These are phyloP conservation scores for Pythium myriotylum DNA, from an alignment of 352 stramenopile species.

Conservation along the genomic window DNA sequence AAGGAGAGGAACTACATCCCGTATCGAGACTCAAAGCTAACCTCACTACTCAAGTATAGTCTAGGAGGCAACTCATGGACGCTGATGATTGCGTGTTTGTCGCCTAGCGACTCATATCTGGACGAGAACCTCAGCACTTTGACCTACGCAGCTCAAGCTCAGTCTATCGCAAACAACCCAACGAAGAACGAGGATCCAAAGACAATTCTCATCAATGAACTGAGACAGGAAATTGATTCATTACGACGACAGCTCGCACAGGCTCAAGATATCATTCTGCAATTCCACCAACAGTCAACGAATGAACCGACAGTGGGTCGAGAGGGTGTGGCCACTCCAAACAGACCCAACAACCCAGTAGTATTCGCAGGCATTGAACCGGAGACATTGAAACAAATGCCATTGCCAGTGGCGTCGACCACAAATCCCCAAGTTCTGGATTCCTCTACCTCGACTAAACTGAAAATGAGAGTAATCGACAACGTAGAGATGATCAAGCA, in stretches of 20 bases:
- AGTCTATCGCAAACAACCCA: conserved; percentile 57
- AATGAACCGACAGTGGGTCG: not conserved
- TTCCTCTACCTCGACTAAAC: conserved; percentile 23
- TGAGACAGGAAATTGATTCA: conserved; percentile 33
- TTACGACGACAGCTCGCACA: conserved; percentile 37
- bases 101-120: conserved; percentile 47
- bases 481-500: conserved; percentile 65
- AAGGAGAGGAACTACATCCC: conserved; percentile 46
- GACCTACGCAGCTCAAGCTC: conserved; percentile 56
- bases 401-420: not conserved
- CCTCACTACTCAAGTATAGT: conserved; percentile 60
- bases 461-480: conserved; percentile 60
- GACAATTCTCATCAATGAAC: conserved; percentile 48
- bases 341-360: too few species aligned
- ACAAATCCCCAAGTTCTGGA: not conserved
- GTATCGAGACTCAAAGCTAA: conserved; percentile 71
- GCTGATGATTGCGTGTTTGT: conserved; percentile 70
- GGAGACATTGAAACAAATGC: too few species aligned
- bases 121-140: conserved; percentile 75
- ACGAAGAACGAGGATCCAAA: conserved; percentile 54
- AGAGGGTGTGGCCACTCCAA: too few species aligned
- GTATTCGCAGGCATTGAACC: too few species aligned
- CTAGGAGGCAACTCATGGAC: conserved; percentile 66
- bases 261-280: conserved; percentile 44
- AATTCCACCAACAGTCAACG: conserved; percentile 32